Percentiles rank a stretch among this genome's conserved stretches.
Conservation (phyloP, 2,329 filamentous ascomycete genomes). For the Ascochyta viciae-villosae region DNA sequence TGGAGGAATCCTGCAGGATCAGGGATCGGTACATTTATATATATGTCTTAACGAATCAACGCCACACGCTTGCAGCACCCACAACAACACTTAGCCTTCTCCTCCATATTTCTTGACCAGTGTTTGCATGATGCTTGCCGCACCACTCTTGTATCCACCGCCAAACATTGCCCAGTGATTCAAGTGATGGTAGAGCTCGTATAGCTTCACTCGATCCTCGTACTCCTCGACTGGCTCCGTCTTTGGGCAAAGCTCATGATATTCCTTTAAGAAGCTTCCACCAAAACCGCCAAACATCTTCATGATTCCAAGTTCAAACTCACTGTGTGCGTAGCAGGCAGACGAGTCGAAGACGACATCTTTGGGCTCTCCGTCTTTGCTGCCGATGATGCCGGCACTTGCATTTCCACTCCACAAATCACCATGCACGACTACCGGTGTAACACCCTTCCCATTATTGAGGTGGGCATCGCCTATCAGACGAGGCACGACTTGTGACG, state of each 20-base stretch:
- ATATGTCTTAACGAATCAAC: conserved; percentile 16
- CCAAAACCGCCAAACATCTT: conserved; percentile 94
- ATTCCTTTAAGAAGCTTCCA: conserved; percentile 74
- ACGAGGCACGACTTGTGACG: conserved; percentile 71
- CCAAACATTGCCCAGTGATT: conserved; percentile 91
- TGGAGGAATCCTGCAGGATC: conserved; percentile 2
- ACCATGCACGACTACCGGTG: conserved; percentile 85
- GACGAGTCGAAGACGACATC: conserved; percentile 86
- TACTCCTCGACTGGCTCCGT: conserved; percentile 83
- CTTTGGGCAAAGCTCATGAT: conserved; percentile 76
- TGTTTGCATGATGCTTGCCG: conserved; percentile 79
- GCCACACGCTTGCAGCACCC: conserved; percentile 5
- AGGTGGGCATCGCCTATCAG: conserved; percentile 75
- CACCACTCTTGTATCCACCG: conserved; percentile 76
- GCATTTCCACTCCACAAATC: conserved; percentile 95
- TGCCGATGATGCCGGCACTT: conserved; percentile 66
- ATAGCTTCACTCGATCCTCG: conserved; percentile 80
- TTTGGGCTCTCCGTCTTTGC: conserved; percentile 67
- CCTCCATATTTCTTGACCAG: conserved; percentile 73
- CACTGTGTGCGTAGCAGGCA: conserved; percentile 82
- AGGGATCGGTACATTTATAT: not conserved
- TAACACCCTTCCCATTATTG: conserved; percentile 65
- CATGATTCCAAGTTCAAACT: conserved; percentile 95
- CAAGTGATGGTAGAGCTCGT: conserved; percentile 90
- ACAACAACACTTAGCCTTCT: not conserved